Conservation (phyloP, 1,284 basidiomycete species). For the Trichosporon faecale region DNA sequence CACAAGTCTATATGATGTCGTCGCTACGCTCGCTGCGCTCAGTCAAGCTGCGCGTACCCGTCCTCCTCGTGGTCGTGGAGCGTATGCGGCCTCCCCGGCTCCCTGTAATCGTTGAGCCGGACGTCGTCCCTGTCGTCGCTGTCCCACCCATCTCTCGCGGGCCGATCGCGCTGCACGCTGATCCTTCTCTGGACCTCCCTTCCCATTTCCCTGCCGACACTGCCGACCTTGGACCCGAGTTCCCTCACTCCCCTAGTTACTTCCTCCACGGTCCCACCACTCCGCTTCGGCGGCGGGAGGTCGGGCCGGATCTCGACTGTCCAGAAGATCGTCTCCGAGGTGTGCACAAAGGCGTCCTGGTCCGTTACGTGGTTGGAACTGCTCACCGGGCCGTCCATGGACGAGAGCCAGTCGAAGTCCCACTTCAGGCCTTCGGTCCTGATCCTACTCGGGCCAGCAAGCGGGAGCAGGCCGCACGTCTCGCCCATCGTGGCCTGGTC, state of each 20-base stretch:
- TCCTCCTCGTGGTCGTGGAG: constrained; percentile 13
- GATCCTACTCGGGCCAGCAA: constrained; percentile 72
- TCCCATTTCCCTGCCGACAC: constrained; percentile 12
- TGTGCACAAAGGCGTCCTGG: constrained; percentile 60
- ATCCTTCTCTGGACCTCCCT: constrained; percentile 13
- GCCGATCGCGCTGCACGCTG: background rate
- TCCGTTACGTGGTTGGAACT: constrained; percentile 86
- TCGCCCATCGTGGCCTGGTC: constrained; percentile 72
- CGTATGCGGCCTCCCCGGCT: background rate
- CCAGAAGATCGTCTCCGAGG: constrained; percentile 84
- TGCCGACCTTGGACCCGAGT: constrained; percentile 12
- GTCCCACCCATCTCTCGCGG: background rate
- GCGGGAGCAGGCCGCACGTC: constrained; percentile 88
- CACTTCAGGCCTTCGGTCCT: constrained; percentile 81
- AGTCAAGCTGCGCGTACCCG: constrained; percentile 24
- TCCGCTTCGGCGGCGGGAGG: constrained; percentile 30
- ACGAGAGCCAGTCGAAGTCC: constrained; percentile 73
- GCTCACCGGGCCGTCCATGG: constrained; percentile 76
- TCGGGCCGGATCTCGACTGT: constrained; percentile 60
- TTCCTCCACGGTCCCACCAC: constrained; percentile 25
- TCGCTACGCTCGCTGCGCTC: background rate
- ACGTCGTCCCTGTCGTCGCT: background rate
- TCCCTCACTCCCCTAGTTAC: constrained; percentile 23
- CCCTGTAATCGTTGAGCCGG: background rate
- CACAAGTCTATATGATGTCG: background rate